Conservation (phyloP, 2,329 filamentous ascomycete species). For the Didymella glomerata region DNA sequence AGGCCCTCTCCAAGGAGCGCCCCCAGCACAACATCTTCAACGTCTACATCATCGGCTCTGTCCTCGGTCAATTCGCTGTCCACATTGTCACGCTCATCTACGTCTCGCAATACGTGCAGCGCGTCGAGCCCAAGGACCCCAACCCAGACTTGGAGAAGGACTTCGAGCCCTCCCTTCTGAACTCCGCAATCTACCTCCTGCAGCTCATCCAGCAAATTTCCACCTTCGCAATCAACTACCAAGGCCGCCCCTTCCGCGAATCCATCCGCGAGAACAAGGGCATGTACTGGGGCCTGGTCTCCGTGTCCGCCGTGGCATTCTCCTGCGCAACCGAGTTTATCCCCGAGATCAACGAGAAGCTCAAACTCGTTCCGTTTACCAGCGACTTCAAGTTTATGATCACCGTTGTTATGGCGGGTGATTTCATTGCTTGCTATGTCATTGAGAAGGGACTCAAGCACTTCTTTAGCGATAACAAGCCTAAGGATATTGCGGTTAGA, state of each 20-base stretch:
- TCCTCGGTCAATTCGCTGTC: constrained; percentile 95
- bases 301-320: constrained; percentile 89
- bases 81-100: constrained; percentile 96
- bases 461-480: constrained; percentile 87
- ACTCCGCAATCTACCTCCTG: constrained; percentile 94
- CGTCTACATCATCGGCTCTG: constrained; percentile 96
- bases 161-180: constrained; percentile 90
- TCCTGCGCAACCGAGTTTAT: constrained; percentile 94
- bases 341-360: constrained; percentile 91
- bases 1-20: constrained; percentile 93
- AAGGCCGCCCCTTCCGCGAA: constrained; percentile 96
- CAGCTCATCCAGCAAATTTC: constrained; percentile 99
- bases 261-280: constrained; percentile 93
- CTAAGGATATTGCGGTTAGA: constrained; percentile 90
- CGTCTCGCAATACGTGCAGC: constrained; percentile 87
- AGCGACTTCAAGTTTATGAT: constrained; percentile 88
- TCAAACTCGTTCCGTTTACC: constrained; percentile 90
- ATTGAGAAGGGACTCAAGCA: constrained; percentile 88
- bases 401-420: constrained; percentile 83
- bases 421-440: constrained; percentile 85
- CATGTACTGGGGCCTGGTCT: constrained; percentile 97
- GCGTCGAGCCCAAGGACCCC: constrained; percentile 73
- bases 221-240: constrained; percentile 99
- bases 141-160: constrained; percentile 92
- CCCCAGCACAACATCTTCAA: constrained; percentile 99